These are phyloP conservation scores for Pholiota conissans DNA, from an alignment of 768 basidiomycete species.

Conservation along the genomic window DNA sequence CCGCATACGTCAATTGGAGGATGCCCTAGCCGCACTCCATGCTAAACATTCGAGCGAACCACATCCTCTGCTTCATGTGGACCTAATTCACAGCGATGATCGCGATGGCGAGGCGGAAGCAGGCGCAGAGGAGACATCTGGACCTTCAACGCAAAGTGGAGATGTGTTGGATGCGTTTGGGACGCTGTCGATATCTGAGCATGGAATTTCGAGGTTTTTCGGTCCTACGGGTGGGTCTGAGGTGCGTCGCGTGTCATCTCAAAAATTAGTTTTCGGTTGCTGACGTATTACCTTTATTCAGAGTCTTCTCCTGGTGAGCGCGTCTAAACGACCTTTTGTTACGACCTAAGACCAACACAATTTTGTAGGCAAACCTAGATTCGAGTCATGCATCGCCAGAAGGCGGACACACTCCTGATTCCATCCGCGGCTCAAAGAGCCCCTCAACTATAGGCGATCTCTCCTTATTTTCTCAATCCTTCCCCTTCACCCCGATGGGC, in stretches of 20 bases:
- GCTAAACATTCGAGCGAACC: slow-evolving; percentile 49
- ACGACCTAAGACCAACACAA: no score
- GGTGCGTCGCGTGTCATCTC: slow-evolving; percentile 37
- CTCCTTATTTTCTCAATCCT: slow-evolving; percentile 55
- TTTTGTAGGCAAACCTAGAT: slow-evolving; percentile 25
- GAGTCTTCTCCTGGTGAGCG: slow-evolving; percentile 10
- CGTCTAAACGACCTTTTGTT: no score
- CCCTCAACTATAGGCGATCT: slow-evolving; percentile 28
- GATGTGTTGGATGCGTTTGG: slow-evolving; percentile 60
- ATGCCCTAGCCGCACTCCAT: slow-evolving; percentile 54
- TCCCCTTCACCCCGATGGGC: slow-evolving; percentile 66
- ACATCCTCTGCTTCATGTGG: slow-evolving; percentile 61
- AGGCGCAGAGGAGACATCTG: slow-evolving; percentile 15
- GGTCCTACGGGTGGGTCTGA: slow-evolving; percentile 69
- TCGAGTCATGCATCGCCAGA: slow-evolving; percentile 22
- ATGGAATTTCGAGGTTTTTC: slow-evolving; percentile 63
- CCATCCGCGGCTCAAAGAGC: slow-evolving; percentile 17
- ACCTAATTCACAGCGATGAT: slow-evolving; percentile 38
- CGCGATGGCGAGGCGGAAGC: slow-evolving; percentile 29
- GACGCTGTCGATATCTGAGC: slow-evolving; percentile 59
- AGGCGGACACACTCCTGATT: slow-evolving; percentile 23
- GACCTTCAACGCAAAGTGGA: slow-evolving; percentile 11
- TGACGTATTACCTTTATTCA: slow-evolving; percentile 1
- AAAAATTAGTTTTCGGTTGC: no score
- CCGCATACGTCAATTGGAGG: slow-evolving; percentile 61